Evolutionary conservation across 768 basidiomycete species (phyloP), one percentile per base, ranked within the genome.

Genomic region (Plicaturopsis crispa): DNA sequence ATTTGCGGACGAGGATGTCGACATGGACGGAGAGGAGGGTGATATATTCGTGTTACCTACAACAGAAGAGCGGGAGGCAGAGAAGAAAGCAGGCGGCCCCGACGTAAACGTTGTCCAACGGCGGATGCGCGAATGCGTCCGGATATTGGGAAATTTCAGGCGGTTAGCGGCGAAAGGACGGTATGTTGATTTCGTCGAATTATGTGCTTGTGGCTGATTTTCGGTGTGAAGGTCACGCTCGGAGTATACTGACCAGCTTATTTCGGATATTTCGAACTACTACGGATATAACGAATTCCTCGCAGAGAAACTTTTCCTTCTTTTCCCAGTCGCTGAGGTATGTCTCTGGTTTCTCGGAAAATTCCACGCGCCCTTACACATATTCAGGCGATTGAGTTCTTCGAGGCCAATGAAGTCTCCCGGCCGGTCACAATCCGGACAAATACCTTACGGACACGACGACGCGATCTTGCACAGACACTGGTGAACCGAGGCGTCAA

Each of bases 211-310:
- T 16, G 14, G 21, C 42, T 42, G 5, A 31, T 41, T 36, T n/a
- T 21, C 16, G 8, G 8, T 8, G 10, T 28, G 13, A 53, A 96
- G 94, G 47, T 75, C 89, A 43, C 74, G 96, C 22, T 77, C 89
- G 23, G 94, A 99, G 52, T 93, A 97, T 47, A 72, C 84, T 21
- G 79, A 83, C 30, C 94, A 97, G 56, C 66, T 99, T 34, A 64
- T 92, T 8, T 67, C 79, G 19, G 96, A 99, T 50, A 91, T 98
- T 48, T 81, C 81, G 18, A 91, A 76, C 52, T 98, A 99, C 65
- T 98, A 97, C 54, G 96, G 96, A 20, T 99, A 99, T 65, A 98
- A 97, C 50, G 82, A 85, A 5, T 98, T 92, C 65, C 73, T 99
- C 31, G 78, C 84, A 2, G 91, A 94, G 54, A 98, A 98, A 62